Conservation (phyloP, 805 yeast species). For the Schizosaccharomyces pombe region DNA sequence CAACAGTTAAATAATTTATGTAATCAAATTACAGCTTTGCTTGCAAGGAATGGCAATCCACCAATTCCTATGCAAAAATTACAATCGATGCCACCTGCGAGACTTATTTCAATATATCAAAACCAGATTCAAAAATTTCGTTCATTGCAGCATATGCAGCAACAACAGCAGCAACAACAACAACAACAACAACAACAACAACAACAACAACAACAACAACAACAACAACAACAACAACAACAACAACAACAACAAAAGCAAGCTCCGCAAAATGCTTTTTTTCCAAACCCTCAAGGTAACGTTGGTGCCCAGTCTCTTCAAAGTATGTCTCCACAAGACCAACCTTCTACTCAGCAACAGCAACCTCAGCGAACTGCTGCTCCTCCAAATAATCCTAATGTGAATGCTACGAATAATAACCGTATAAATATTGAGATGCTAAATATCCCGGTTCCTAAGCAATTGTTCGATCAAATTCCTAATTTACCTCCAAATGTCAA, state of each 20-base stretch:
- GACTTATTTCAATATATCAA: not conserved
- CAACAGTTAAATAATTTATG: not conserved
- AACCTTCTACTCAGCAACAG: not conserved
- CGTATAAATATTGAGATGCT: not conserved
- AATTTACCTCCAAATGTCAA: not conserved
- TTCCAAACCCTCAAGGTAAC: not conserved
- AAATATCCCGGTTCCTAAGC: not conserved
- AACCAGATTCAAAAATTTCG: not conserved
- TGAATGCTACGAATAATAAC: not conserved
- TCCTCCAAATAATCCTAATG: not conserved
- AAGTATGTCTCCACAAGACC: not conserved
- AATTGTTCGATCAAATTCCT: conserved; percentile 1
- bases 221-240: not conserved
- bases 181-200: not conserved
- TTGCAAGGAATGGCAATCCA: not conserved
- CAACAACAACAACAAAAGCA: not conserved
- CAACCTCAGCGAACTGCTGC: not conserved
- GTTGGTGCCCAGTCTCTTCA: not conserved
- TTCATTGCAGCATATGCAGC: not conserved
- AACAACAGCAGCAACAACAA: not conserved
- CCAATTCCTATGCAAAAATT: not conserved
- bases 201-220: not conserved
- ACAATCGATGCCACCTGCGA: conserved; percentile 3
- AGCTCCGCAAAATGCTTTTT: not conserved
- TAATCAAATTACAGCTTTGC: not conserved